Evolutionary conservation across 805 yeast species (phyloP), one percentile per base, ranked within the genome.

Genomic region (Wickerhamomyces sydowiorum): DNA sequence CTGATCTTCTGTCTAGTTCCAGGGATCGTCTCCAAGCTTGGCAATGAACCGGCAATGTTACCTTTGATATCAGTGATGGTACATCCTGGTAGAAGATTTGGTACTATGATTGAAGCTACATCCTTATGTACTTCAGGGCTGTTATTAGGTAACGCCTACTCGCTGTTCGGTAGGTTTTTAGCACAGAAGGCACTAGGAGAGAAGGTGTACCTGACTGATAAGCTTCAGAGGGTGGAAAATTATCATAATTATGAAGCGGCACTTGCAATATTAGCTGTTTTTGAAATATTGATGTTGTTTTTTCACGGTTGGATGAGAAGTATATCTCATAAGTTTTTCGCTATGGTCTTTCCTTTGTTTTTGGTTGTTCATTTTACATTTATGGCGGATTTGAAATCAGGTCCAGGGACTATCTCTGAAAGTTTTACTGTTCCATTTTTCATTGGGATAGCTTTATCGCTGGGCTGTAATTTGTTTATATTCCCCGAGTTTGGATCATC

Each of bases 401-500:
- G 57, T n/a, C 59, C 70, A 2, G 62, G 51, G 0, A 47, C 44
- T 2, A 55, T 66, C n/a, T 65, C 67, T 6, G 53, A 59, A 31
- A 57, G 61, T 8, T 74, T 59, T 44, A 59, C 70, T 4, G 57
- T 61, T 0, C 80, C 80, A 0, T 68, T 74, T 43, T 65, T 69
- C 36, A 27, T 72, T 18, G 77, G 76, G 20, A 68, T 72, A 29
- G 74, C 69, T 0, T 54, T 72, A 43, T 61, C 74, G 0, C 42
- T 72, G n/a, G 58, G 66, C 22, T 65, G 72, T 53, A 73, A 72
- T 43, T 38, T 75, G 32, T 28, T 59, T 1, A 45, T 75, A 12
- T 74, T 71, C 47, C 80, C 80, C 1, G 80, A 75, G 45, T 71
- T 72, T 54, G 80, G 80, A 14, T 66, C 75, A 20, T 65, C 73